phyloP scores from a whole-genome alignment of 768 basidiomycete genomes.

The Lactarius pseudohatsudake region DNA sequence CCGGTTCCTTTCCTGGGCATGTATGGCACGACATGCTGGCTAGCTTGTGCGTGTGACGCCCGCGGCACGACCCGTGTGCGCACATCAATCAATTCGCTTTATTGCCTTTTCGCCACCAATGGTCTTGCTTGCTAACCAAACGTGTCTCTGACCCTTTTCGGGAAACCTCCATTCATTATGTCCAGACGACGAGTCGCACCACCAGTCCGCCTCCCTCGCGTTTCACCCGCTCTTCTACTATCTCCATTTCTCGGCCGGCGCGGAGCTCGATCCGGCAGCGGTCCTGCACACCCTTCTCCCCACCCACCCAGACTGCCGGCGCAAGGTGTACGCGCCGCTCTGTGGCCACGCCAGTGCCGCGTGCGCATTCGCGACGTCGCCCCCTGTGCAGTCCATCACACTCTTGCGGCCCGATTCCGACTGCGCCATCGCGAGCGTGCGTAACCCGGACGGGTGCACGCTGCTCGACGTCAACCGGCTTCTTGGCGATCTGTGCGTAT shows the following conservation, averaged over 20 bases:
- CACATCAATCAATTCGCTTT: neutral
- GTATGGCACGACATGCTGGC: neutral
- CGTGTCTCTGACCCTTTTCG: neutral
- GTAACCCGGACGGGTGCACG: slow-evolving; percentile 29
- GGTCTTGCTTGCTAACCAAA: slow-evolving; percentile 1
- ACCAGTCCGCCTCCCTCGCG: slow-evolving; percentile 19
- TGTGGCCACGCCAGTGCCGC: slow-evolving; percentile 25
- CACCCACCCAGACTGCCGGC: slow-evolving; percentile 27
- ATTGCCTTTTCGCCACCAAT: neutral
- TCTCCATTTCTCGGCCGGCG: slow-evolving; percentile 26
- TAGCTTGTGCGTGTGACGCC: neutral
- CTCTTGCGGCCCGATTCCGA: slow-evolving; percentile 23
- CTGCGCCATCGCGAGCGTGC: slow-evolving; percentile 26
- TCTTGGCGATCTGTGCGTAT: slow-evolving; percentile 29
- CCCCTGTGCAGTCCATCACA: slow-evolving; percentile 26
- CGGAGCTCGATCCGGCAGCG: slow-evolving; percentile 22
- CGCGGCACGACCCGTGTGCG: neutral
- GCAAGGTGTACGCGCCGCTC: slow-evolving; percentile 28
- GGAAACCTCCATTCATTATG: neutral
- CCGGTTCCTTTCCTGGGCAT: neutral
- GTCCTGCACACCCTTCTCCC: slow-evolving; percentile 27
- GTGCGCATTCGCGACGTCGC: slow-evolving; percentile 26
- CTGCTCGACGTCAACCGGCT: slow-evolving; percentile 29
- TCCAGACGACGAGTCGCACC: slow-evolving; percentile 11
- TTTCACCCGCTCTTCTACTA: slow-evolving; percentile 30